A percentile compares a stretch with the other conserved stretches of the same genome.
phyloP scores from a whole-genome alignment of 1,284 basidiomycete species.

The Stygiomarasmius scandens region DNA sequence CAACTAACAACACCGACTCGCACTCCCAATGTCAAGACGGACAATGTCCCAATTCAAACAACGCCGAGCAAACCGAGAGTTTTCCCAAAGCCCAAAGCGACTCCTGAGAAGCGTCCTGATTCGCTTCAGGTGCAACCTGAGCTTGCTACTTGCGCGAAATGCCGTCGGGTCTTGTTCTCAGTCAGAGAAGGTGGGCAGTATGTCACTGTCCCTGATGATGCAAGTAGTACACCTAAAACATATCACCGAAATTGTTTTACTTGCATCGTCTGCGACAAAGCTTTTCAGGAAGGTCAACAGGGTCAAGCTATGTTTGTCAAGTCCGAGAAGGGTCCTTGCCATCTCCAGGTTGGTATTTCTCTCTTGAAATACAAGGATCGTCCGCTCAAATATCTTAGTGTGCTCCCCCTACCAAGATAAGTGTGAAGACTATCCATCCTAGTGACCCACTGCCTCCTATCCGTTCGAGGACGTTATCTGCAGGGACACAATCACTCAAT shows the following conservation, averaged over 20 bases:
- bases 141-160: slow-evolving; percentile 49
- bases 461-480: slow-evolving; percentile 6
- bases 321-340: slow-evolving; percentile 65
- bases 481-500: slow-evolving; percentile 11
- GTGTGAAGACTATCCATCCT: slow-evolving; percentile 18
- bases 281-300: slow-evolving; percentile 61
- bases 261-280: slow-evolving; percentile 63
- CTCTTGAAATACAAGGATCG: not conserved
- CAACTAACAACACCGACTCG: slow-evolving; percentile 31
- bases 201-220: slow-evolving; percentile 67
- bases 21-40: slow-evolving; percentile 19
- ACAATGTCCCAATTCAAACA: slow-evolving; percentile 15
- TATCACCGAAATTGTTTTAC: slow-evolving; percentile 78
- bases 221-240: slow-evolving; percentile 49
- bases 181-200: slow-evolving; percentile 57
- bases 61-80: slow-evolving; percentile 8
- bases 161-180: slow-evolving; percentile 58
- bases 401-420: slow-evolving; percentile 53
- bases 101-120: not conserved
- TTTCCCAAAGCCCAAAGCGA: slow-evolving; percentile 2
- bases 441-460: slow-evolving; percentile 19
- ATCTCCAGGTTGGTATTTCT: slow-evolving; percentile 57
- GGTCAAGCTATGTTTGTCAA: slow-evolving; percentile 72
- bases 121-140: slow-evolving; percentile 17
- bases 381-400: slow-evolving; percentile 50